Evolutionary conservation across 2,329 filamentous ascomycete genomes (phyloP).

Genomic region (Aspergillus spinulosporus): DNA sequence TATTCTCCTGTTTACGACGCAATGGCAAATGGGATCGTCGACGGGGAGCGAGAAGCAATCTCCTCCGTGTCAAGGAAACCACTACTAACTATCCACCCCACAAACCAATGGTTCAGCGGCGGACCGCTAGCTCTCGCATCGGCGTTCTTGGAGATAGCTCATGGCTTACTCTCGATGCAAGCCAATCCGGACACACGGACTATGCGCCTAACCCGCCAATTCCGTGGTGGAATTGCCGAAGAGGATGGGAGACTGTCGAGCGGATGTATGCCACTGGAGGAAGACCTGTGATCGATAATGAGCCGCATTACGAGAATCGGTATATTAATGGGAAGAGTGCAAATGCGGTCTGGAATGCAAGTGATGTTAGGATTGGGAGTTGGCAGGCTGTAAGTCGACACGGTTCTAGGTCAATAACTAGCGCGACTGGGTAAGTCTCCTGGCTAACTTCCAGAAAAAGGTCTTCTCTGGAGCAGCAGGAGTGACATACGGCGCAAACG

Average conservation of each 20-base stretch:
- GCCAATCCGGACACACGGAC: constrained; percentile 11
- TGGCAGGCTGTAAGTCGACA: constrained; percentile 10
- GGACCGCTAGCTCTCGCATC: constrained; percentile 6
- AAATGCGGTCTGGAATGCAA: constrained; percentile 10
- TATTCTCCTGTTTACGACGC: constrained; percentile 10
- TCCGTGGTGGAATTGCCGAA: constrained; percentile 15
- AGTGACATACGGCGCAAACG: constrained; percentile 8
- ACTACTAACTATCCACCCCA: constrained; percentile 9
- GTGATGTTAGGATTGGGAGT: constrained; percentile 11
- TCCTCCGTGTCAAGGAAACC: background rate
- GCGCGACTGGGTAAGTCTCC: too few relatives aligned
- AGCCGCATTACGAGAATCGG: constrained; percentile 13
- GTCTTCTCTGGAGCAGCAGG: constrained; percentile 14
- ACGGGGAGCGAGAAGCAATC: constrained; percentile 5
- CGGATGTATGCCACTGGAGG: constrained; percentile 9
- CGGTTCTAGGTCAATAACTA: too few relatives aligned
- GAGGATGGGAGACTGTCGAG: constrained; percentile 14
- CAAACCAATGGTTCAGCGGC: constrained; percentile 14
- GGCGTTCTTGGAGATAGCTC: constrained; percentile 2
- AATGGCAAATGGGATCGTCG: constrained; percentile 7
- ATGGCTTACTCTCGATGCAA: constrained; percentile 13
- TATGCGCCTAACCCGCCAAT: constrained; percentile 13
- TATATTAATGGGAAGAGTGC: constrained; percentile 7
- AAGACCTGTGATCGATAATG: constrained; percentile 12
- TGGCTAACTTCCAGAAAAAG: background rate